These are phyloP conservation scores for Clarkia xantiana DNA, from an alignment of 345 rosid species.

Conservation along the genomic window DNA sequence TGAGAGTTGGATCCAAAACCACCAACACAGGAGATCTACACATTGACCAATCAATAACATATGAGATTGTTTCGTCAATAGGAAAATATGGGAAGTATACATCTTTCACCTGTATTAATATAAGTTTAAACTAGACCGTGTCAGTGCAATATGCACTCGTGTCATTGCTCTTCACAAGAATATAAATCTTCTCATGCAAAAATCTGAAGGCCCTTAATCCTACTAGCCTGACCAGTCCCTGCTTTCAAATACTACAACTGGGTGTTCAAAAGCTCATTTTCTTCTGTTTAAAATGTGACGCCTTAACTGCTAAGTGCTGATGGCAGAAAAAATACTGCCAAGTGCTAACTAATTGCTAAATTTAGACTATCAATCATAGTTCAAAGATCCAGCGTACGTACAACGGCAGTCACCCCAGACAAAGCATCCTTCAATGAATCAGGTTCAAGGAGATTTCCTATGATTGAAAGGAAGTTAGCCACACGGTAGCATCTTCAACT, in stretches of 20 bases:
- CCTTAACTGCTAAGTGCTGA: no score
- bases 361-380: background rate
- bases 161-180: no score
- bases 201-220: no score
- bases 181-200: no score
- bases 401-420: slow-evolving; percentile 73
- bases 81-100: background rate
- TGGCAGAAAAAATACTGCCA: no score
- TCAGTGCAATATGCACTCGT: no score
- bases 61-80: slow-evolving; percentile 6
- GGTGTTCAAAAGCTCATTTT: no score
- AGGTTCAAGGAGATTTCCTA: slow-evolving; percentile 73
- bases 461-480: slow-evolving; percentile 10
- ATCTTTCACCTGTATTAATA: background rate
- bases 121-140: no score
- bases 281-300: no score
- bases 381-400: slow-evolving; percentile 20
- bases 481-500: background rate
- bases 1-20: slow-evolving; percentile 89
- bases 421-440: slow-evolving; percentile 78
- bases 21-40: slow-evolving; percentile 86
- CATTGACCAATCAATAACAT: slow-evolving; percentile 1
- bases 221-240: no score
- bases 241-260: no score
- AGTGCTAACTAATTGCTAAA: background rate